Base-by-base conservation (phyloP, 2,329 filamentous ascomycete genomes). In the Fusarium sp. region DNA sequence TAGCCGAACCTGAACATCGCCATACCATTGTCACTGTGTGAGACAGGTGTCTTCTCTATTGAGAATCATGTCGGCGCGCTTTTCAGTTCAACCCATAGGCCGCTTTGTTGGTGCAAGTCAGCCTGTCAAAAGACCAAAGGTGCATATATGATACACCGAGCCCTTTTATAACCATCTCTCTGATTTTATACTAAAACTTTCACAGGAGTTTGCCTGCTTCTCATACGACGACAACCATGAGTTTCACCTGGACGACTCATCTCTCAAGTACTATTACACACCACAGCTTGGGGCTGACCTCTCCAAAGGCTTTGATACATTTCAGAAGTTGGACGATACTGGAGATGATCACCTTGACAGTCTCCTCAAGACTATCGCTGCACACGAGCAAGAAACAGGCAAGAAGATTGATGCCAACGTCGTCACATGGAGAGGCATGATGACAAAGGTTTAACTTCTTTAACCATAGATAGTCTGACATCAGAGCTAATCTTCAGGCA, bases 381-480 rank as follows among this genome's bases (percentile, higher is more conserved):
- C 88, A 31, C 86, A 93, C 73, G 96, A 98, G 82, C 86, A 91
- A 79, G 86, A 90, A 72, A 89, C 87, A 1, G 88, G 89, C 5
- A 86, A 89, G 76, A 91, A 88, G 78, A 90, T 92, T 36, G 91
- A 94, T 68, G 92, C 92, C 4, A 90, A 97, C 75, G 80, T 98
- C 49, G 87, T 98, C 56, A 98, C 95, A 3, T 99, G 95, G 95
- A 87, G 96, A 77, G 96, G 96, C 41, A 98, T 98, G 94, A 95
- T 99, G 92, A 98, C 96, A 70, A 99, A 98, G 87, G 94, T 95
- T 79, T 58, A 81, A 57, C 27, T 41, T 33, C 29, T 44, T 36
- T 39, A 20, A 14, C 49, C 10, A 42, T 18, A 5, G n/a, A 20
- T 25, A 12, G 8, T 35, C 5, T 9, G 20, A 4, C 17, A 17